These are phyloP conservation scores for Termitomyces sp. DNA, from an alignment of 768 basidiomycete species.

Conservation along the genomic window DNA sequence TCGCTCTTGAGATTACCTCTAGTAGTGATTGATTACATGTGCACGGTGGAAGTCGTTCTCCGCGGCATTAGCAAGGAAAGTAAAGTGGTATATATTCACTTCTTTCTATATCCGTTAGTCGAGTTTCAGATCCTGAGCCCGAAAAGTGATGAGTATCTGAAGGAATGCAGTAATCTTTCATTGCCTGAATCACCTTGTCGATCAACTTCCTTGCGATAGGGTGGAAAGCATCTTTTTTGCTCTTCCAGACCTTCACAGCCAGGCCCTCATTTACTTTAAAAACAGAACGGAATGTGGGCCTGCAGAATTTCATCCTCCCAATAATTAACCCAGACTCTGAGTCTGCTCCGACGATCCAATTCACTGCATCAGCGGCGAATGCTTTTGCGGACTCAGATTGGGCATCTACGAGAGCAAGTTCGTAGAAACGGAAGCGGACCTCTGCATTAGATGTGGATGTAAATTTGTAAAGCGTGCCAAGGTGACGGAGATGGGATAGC, in stretches of 20 bases:
- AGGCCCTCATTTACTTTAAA: slow-evolving; percentile 47
- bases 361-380: slow-evolving; percentile 51
- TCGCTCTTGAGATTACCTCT: too few relatives aligned
- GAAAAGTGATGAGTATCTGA: neutral
- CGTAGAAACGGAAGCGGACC: slow-evolving; percentile 75
- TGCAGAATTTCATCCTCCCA: slow-evolving; percentile 84
- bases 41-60: neutral
- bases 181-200: slow-evolving; percentile 52
- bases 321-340: slow-evolving; percentile 54
- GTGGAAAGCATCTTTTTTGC: slow-evolving; percentile 56
- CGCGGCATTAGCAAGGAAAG: neutral
- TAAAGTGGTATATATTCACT: neutral
- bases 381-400: slow-evolving; percentile 40
- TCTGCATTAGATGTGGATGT: slow-evolving; percentile 67
- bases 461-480: slow-evolving; percentile 51
- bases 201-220: slow-evolving; percentile 75
- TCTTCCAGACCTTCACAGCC: slow-evolving; percentile 47
- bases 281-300: slow-evolving; percentile 59
- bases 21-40: neutral
- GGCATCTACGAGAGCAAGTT: slow-evolving; percentile 56
- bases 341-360: slow-evolving; percentile 69
- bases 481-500: slow-evolving; percentile 48
- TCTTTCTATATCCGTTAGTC: neutral
- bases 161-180: neutral
- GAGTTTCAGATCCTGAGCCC: neutral